Base-by-base conservation (phyloP, 805 yeast species). In the Teunomyces funiuensis region DNA sequence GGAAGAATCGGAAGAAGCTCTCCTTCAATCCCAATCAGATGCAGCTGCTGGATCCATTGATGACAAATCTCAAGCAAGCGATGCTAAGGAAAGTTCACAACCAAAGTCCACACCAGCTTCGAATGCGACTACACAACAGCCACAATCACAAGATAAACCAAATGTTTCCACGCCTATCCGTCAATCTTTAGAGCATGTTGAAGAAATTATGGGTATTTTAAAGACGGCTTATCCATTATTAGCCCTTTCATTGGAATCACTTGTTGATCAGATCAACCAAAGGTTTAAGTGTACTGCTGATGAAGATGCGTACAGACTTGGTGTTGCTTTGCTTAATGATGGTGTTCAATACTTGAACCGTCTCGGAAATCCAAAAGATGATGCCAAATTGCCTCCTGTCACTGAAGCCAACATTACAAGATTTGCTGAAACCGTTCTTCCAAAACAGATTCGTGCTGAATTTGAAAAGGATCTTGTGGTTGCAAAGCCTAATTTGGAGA, bases 211-310 rank as follows among this genome's bases (percentile, higher is more conserved):
- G 86, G 93, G 95, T 16, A 90, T 93, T 41, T 70, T 95, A 60
- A 93, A 93, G 60, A 95, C 99, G 0, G 97, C 98, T 0, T 93
- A 90, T 61, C 99, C 99, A 2, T 68, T 93, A 40, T 68, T 93
- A 47, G 96, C 99, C 0, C 75, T 93, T 33, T 88, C 97, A 0
- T 73, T 95, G 49, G 99, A 93, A 63, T 88, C 98, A 0, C 68
- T 95, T 41, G 97, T 93, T 20, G 98, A 95, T 55, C 99, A 95
- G 68, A 88, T 93, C 41, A 84, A 83, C 55, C 96, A 89, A 59
- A 74, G 97, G 41, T 91, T 93, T 74, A 93, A 91, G 64, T 83
- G 95, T 27, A 85, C 86, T 33, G 87, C 93, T 1, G 99, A 93
- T 61, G 99, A 91, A 55, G 99, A 93, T 63, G 91, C 97, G 1